phyloP scores from a whole-genome alignment of 768 basidiomycete species.

The Crepidotus variabilis region DNA sequence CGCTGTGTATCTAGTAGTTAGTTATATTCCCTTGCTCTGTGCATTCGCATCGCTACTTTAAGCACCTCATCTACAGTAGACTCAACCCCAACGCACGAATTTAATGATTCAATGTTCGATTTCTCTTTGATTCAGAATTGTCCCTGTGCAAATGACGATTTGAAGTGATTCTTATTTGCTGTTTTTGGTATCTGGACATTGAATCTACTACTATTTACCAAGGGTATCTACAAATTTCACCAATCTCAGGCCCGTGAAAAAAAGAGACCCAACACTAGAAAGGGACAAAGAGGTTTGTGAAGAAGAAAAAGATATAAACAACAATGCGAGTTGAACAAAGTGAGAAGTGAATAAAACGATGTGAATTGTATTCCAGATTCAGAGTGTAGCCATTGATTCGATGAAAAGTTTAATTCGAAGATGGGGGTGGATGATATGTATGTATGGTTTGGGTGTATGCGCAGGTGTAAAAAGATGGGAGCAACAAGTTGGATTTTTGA shows the following conservation, averaged over 20 bases:
- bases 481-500: background rate
- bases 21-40: constrained; percentile 5
- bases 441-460: background rate
- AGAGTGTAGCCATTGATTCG: background rate
- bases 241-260: background rate
- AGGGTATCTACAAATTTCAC: background rate
- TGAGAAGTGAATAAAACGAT: background rate
- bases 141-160: background rate
- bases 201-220: background rate
- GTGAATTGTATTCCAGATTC: background rate
- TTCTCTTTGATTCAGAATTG: too few species aligned
- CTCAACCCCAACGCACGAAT: background rate
- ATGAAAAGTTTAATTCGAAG: background rate
- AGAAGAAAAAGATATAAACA: background rate
- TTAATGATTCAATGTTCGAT: too few species aligned
- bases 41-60: constrained; percentile 7
- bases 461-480: background rate
- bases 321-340: constrained; percentile 1
- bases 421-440: background rate
- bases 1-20: constrained; percentile 19
- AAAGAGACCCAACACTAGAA: constrained; percentile 4
- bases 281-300: background rate
- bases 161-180: background rate
- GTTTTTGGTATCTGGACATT: background rate
- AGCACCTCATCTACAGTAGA: background rate